Evolutionary conservation across 108 stramenopile genomes (phyloP).

Genomic region (Skeletonema potamos): DNA sequence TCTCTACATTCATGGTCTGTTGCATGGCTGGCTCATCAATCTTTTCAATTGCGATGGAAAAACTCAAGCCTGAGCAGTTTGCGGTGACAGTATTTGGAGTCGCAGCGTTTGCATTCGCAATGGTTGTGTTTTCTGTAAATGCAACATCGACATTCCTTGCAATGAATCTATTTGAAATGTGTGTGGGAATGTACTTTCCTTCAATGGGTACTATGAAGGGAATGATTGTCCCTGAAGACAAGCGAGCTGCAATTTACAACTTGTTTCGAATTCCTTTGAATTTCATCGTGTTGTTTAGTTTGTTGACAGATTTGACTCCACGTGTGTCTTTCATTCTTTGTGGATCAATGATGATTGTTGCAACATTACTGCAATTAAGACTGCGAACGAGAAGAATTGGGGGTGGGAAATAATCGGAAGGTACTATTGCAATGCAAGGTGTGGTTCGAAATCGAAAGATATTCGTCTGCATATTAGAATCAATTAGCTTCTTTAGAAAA

Average conservation of each 20-base stretch:
- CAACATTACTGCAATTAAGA: conserved; percentile 58
- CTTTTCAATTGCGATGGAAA: conserved; percentile 78
- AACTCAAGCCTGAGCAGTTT: conserved; percentile 63
- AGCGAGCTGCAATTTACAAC: conserved; percentile 96
- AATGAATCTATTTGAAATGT: conserved; percentile 94
- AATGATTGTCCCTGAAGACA: conserved; percentile 90
- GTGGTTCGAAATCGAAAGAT: neutral
- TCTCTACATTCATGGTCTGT: conserved; percentile 95
- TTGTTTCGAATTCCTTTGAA: conserved; percentile 92
- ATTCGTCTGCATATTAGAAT: neutral
- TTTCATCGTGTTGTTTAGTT: conserved; percentile 90
- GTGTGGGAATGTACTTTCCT: conserved; percentile 96
- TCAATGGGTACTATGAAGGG: conserved; percentile 94
- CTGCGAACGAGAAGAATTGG: conserved; percentile 33
- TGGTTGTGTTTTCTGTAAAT: conserved; percentile 55
- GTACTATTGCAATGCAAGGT: no score
- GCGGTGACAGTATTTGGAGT: conserved; percentile 68
- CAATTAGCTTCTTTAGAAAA: no score
- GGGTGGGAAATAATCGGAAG: neutral
- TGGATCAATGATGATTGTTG: conserved; percentile 63
- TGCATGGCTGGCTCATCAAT: conserved; percentile 91
- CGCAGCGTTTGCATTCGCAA: conserved; percentile 60
- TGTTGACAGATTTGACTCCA: conserved; percentile 82
- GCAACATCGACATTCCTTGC: conserved; percentile 73
- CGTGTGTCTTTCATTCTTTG: conserved; percentile 62